phyloP scores from a whole-genome alignment of 2,329 filamentous ascomycete genomes.

The Teratosphaeria epicoccoides region DNA sequence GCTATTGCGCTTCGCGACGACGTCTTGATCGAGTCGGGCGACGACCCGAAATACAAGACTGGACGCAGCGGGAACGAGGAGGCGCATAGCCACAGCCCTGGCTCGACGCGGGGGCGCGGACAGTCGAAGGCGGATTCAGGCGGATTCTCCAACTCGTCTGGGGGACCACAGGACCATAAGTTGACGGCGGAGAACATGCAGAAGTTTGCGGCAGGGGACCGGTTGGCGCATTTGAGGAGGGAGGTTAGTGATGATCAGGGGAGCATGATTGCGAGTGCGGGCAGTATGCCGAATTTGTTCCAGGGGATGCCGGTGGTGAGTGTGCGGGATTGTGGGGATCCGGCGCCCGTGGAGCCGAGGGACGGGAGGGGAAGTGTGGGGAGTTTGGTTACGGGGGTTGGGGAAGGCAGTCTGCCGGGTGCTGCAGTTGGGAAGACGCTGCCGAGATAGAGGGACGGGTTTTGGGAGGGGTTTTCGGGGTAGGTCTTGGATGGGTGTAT shows the following conservation, averaged over 20 bases:
- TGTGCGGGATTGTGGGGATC: not conserved
- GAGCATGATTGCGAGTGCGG: not conserved
- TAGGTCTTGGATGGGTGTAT: no score
- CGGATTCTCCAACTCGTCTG: no score
- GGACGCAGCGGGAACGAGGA: conserved; percentile 14
- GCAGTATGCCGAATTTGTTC: not conserved
- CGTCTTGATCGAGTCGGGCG: conserved; percentile 42
- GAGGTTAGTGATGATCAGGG: conserved; percentile 6
- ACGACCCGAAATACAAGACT: conserved; percentile 24
- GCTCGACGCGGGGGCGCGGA: no score
- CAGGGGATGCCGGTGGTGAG: not conserved
- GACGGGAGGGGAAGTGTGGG: not conserved
- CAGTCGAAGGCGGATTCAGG: no score
- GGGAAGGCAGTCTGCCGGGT: not conserved
- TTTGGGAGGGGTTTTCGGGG: no score
- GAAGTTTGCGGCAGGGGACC: conserved; percentile 11
- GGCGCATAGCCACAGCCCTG: conserved; percentile 6
- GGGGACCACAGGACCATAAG: conserved; percentile 1
- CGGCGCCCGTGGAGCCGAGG: not conserved
- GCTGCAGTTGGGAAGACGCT: not conserved
- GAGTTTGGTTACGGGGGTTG: not conserved
- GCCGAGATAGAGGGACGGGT: no score
- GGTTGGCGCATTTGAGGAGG: conserved; percentile 7
- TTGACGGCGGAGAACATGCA: conserved; percentile 24
- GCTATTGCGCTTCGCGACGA: conserved; percentile 44